Base-by-base conservation (phyloP, 495 filamentous ascomycete species). In the Venustampulla echinocandica region DNA sequence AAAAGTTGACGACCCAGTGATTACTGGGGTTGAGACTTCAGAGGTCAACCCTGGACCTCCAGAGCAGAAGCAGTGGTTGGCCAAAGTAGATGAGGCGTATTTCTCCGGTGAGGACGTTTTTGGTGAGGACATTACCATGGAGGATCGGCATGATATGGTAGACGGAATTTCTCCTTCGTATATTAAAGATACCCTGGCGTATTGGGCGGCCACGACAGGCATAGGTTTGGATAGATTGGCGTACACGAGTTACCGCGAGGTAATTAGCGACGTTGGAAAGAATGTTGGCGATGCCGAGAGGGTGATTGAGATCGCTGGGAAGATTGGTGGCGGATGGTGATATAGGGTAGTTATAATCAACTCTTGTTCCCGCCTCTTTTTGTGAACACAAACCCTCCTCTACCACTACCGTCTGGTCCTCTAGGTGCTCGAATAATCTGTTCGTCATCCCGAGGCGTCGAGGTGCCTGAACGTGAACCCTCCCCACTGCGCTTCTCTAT, bases 201-300 rank as follows among this genome's bases (percentile, higher is more conserved):
- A 84, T 60, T 98, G 92, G 92, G 74, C 83, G 9, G 55, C 66
- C 5, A 66, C 77, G 32, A 87, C 85, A 49, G 75, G 76, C 17
- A 77, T 90, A 45, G 70, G 73, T 11, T 64, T 86, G 50, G 79
- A 83, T 15, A 87, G 76, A 52, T 64, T 98, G 55, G 76, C 80
- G 17, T 86, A 80, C 58, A 98, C 92, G 30, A 89, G 76, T 25
- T 97, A 89, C 63, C 79, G 92, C 38, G 79, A 84, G 64, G 90
- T 98, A 2, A 83, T 94, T 54, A 95, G 94, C 63, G 89, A 96
- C 64, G 85, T 98, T 10, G 90, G 90, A 33, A 93, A 92, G 63
- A 70, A 77, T 35, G 58, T 54, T 55, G 74, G 65, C 44, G 82
- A 84, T 61, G 85, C 85, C n/a, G 80, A 88, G 47, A 77, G 82